These are phyloP conservation scores for Tanacetum coccineum DNA, from an alignment of 129 eudicot genomes.

Conservation along the genomic window DNA sequence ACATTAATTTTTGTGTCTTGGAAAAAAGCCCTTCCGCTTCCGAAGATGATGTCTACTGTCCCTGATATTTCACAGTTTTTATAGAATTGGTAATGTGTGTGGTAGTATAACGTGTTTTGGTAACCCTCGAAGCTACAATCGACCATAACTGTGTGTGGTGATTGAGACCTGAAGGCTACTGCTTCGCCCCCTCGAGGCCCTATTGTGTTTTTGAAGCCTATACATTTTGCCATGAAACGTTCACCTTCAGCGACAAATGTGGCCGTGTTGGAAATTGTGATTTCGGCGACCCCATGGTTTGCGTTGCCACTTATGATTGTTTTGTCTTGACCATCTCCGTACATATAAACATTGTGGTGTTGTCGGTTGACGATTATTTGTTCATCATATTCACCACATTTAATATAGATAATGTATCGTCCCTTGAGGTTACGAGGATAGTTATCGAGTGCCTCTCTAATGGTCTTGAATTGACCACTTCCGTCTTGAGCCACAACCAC, in stretches of 20 bases:
- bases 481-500: constrained; percentile 67
- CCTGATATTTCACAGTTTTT: constrained; percentile 47
- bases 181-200: constrained; percentile 52
- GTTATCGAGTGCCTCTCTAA: constrained; percentile 46
- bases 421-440: constrained; percentile 41
- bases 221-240: constrained; percentile 39
- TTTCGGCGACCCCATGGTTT: constrained; percentile 5
- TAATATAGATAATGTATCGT: constrained; percentile 43
- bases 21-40: constrained; percentile 45
- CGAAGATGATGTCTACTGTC: constrained; percentile 49
- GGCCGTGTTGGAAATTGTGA: constrained; percentile 27
- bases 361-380: constrained; percentile 33
- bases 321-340: constrained; percentile 54
- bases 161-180: constrained; percentile 40
- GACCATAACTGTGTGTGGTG: constrained; percentile 35
- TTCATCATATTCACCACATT: constrained; percentile 48
- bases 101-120: constrained; percentile 61
- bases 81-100: constrained; percentile 45
- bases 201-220: constrained; percentile 42
- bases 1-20: constrained; percentile 41
- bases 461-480: constrained; percentile 51
- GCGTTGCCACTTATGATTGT: constrained; percentile 42
- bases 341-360: constrained; percentile 42
- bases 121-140: constrained; percentile 57
- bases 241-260: constrained; percentile 34